Percentiles rank a stretch among this genome's conserved stretches.
These are phyloP conservation scores for Aureobasidium leucospermi DNA, from an alignment of 2,329 filamentous ascomycete species.

Conservation along the genomic window DNA sequence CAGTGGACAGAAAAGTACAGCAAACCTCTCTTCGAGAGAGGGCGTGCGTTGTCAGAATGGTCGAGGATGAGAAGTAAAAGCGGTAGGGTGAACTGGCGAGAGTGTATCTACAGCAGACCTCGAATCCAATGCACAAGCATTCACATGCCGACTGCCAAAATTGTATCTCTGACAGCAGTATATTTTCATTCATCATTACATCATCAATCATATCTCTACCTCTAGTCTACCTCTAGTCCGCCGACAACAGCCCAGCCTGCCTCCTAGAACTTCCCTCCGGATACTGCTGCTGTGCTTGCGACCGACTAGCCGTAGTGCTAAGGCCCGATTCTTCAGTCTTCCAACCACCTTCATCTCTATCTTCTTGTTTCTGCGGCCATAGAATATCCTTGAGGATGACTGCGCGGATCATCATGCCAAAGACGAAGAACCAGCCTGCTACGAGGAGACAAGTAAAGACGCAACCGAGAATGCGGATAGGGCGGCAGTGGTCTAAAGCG, in stretches of 20 bases:
- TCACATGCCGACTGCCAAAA: no score
- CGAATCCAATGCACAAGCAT: no score
- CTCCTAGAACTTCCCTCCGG: neutral
- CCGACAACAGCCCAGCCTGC: neutral
- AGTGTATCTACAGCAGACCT: no score
- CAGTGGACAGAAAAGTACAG: no score
- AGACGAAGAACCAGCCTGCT: slow-evolving; percentile 61
- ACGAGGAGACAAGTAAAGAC: slow-evolving; percentile 60
- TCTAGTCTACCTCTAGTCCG: neutral
- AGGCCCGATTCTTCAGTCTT: slow-evolving; percentile 3
- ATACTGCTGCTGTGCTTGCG: neutral
- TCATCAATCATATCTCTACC: neutral
- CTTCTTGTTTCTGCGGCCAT: slow-evolving; percentile 66
- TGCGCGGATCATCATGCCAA: slow-evolving; percentile 63
- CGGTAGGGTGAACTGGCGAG: no score
- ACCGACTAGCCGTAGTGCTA: neutral
- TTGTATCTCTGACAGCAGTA: no score
- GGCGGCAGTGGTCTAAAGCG: slow-evolving; percentile 33
- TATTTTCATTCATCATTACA: neutral
- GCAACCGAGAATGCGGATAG: slow-evolving; percentile 60
- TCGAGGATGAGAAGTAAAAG: no score
- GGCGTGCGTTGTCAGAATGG: no score
- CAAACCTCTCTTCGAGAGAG: no score
- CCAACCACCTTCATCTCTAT: slow-evolving; percentile 56
- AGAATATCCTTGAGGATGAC: slow-evolving; percentile 60